Base-by-base conservation (phyloP, 306 rosid genomes). In the Fragaria nilgerrensis region DNA sequence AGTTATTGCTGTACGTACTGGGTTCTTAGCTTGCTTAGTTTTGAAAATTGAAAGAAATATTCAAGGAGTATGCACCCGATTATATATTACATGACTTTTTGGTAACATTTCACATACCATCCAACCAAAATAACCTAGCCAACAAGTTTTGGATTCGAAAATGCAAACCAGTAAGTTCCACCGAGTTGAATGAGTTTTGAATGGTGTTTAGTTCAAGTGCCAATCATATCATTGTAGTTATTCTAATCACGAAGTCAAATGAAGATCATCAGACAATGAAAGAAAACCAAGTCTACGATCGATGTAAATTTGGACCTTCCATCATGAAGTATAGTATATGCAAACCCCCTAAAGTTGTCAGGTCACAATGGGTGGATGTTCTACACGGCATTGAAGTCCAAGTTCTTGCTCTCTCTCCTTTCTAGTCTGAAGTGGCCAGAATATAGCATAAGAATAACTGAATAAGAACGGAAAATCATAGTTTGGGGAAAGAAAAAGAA, bases 341-440 rank as follows among this genome's bases (percentile, higher is more conserved):
- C 29, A 34, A 34, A 64, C 2, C 34, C 15, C 36, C 15, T 13
- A 61, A 61, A 74, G 78, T 44, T 74, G 78, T 61, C 77, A 61
- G 70, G 32, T 61, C 70, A 74, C 78, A 74, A 44, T 61, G 70
- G 78, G 70, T 44, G 70, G 70, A 74, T 2, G 70, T 61, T 44
- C 29, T 53, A 7, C 9, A 25, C 78, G 20, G 36, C 58, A 43
- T 59, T 74, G 70, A 15, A 74, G 23, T 56, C 68, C 43, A 8
- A 15, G 68, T 73, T 73, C 43, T 59, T 19, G 73, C 14, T 70
- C 69, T 43, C 68, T 43, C 62, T 58, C 34, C 27, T 43, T 58
- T 74, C 41, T 23, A 43, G 44, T 59, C 32, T 17, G 43, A 74
- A 59, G 58, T 27, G 64, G 19, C 44, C 15, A 58, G 34, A 13